These are phyloP conservation scores for Bipolaris sorokiniana DNA, from an alignment of 2,329 filamentous ascomycete species.

Conservation along the genomic window DNA sequence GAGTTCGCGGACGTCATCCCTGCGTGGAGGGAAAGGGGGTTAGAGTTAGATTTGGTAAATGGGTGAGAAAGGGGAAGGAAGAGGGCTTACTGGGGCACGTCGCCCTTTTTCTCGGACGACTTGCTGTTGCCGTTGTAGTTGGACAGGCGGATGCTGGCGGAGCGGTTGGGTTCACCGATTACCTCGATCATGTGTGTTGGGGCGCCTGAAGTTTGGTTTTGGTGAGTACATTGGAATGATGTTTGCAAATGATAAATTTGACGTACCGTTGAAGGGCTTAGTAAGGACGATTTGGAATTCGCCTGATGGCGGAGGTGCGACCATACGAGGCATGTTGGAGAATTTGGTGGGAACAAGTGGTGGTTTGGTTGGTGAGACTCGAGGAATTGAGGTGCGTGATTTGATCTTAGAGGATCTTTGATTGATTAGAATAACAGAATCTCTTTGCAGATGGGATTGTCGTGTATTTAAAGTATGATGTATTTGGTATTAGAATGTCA, in stretches of 20 bases:
- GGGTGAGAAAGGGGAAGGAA: no score
- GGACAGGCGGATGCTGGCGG: constrained; percentile 44
- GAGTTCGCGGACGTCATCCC: constrained; percentile 52
- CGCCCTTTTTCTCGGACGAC: constrained; percentile 48
- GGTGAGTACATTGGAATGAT: constrained; percentile 2
- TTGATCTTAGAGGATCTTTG: no score
- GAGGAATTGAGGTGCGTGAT: neutral
- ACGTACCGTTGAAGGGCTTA: constrained; percentile 35
- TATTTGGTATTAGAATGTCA: constrained; percentile 2
- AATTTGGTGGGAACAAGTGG: neutral
- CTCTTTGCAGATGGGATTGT: neutral
- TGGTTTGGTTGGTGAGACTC: neutral
- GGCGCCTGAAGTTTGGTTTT: constrained; percentile 11
- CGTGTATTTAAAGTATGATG: neutral
- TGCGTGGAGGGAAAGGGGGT: constrained; percentile 9
- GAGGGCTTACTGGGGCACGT: constrained; percentile 38
- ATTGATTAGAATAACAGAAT: neutral
- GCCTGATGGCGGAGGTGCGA: constrained; percentile 79
- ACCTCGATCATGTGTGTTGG: constrained; percentile 46
- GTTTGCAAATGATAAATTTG: neutral
- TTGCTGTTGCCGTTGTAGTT: constrained; percentile 41
- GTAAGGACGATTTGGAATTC: constrained; percentile 71
- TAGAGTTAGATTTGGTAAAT: neutral
- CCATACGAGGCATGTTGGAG: constrained; percentile 32
- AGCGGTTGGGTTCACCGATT: constrained; percentile 51